Base-by-base conservation (phyloP, 139 green algal genomes). In the Coelastrella sp. region DNA sequence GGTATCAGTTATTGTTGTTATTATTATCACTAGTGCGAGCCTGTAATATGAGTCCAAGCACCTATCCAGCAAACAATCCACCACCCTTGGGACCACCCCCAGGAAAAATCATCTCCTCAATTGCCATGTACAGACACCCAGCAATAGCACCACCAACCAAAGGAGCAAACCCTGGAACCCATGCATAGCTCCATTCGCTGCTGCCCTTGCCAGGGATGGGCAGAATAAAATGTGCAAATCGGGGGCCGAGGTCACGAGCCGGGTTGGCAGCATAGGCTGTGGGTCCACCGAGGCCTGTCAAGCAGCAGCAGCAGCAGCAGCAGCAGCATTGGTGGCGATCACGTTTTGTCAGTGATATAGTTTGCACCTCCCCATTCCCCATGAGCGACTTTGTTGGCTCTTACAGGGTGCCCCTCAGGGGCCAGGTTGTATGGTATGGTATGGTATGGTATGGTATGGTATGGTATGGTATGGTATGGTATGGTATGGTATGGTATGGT, bases 231-330 rank as follows among this genome's bases (percentile, higher is more conserved):
- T 96, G 94, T 7, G 91, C 93, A 0, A 96, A 27, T 35, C 94
- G 90, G 49, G 94, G 94, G 7, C 87, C 91, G n/a, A 96, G 79
- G 81, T 96, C 94, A 0, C 94, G 61, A 6, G 94, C 92, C 4
- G 94, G 93, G 88, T 96, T 96, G 35, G 95, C 91, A 19, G 94
- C 92, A 11, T 92, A 81, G 27, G 87, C 89, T 8, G 93, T 94
- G 57, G 90, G 84, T 25, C 92, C 92, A 10, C 92, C 92, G n/a
- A 94, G 59, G 12, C 91, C 84, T 60, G 79, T 1, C 9, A 88
- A 68, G 35, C 66, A 83, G 56, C 20, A 90, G 49, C 25, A 0
- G 80, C 11, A 19, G 35, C 35, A 1, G 35, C 35, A 49, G 82
- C 86, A 73, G 80, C 78, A 91, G 4, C 84, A 63, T n/a, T 60